These are phyloP conservation scores for Paramecium octaurelia DNA, from an alignment of 73 alveolate species.

Conservation along the genomic window DNA sequence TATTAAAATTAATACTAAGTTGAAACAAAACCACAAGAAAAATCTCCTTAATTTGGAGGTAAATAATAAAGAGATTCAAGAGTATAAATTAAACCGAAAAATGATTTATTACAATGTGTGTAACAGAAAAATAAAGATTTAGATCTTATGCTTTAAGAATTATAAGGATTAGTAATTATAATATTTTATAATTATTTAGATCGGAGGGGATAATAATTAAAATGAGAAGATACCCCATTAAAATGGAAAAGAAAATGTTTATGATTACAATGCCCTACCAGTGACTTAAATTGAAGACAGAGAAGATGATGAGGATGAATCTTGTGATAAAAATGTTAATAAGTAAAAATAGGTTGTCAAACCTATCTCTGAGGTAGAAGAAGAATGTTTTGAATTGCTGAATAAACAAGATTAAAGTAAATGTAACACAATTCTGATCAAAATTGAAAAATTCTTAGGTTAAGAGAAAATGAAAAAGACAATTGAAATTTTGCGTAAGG, in stretches of 20 bases:
- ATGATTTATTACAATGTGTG: neutral
- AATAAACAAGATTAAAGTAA: neutral
- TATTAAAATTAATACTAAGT: neutral
- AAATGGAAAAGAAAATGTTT: conserved; percentile 3
- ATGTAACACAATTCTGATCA: neutral
- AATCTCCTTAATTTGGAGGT: conserved; percentile 11
- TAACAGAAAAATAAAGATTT: neutral
- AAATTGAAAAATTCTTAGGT: conserved; percentile 42
- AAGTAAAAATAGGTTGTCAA: neutral
- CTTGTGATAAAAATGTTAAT: neutral
- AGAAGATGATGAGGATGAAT: conserved; percentile 66
- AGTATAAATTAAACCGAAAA: neutral
- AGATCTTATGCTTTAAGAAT: neutral
- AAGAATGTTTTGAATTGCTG: neutral
- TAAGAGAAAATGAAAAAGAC: conserved; percentile 56
- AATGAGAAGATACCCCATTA: neutral
- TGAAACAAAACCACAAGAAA: neutral
- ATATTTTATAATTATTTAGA: conserved; percentile 6
- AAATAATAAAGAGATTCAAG: neutral
- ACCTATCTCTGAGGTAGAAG: neutral
- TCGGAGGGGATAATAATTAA: neutral
- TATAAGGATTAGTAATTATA: conserved; percentile 51
- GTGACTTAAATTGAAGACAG: conserved; percentile 28
- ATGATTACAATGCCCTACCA: neutral
- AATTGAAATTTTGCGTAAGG: conserved; percentile 23